Evolutionary conservation across 1,284 basidiomycete genomes (phyloP), one percentile per base, ranked within the genome.

Genomic region (Mycena citricolor): DNA sequence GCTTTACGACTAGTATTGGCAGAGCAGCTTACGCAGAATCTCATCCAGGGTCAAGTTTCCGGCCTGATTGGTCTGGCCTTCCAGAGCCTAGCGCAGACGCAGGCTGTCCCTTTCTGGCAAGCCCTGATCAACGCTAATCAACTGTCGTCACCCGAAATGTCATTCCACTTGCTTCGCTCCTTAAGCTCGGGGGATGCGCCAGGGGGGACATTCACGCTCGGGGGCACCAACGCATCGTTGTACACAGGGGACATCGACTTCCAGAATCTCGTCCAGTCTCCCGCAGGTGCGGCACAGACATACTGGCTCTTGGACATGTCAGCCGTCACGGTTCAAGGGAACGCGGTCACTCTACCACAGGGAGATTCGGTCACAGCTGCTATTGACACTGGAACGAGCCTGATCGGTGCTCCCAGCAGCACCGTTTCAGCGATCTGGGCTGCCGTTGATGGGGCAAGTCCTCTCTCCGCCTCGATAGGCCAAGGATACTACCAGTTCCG

Each of bases 41-140:
- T 79, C 4, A 57, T 80, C 10, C 49, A 55, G 21, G 69, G 71
- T 4, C 48, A 65, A 0, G 64, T 79, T 3, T 76, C 79, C 0
- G 86, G 86, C 14, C 79, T 88, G 50, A 70, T 88, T 66, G 87
- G 86, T 5, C 73, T 89, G 39, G 86, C 77, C 0, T 90, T 84
- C 57, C 36, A 68, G 12, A 54, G 72, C 1, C 73, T 88, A 38
- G 72, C 83, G 0, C 63, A 68, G 10, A 79, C 81, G 10, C 50
- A 59, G 6, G 65, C 78, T 0, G 70, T 66, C 0, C 88, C 89
- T 0, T 84, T 90, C 61, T 89, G 86, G 86, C 65, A 86, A 57
- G 62, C 79, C 0, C 62, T 91, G 1, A 59, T 68, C 1, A 65
- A 68, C 39, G 64, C 66, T 26, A 68, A 67, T 40, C 64, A 71